Conservation (phyloP, 208 protist genomes). For the Acanthamoeba lugdunensis region DNA sequence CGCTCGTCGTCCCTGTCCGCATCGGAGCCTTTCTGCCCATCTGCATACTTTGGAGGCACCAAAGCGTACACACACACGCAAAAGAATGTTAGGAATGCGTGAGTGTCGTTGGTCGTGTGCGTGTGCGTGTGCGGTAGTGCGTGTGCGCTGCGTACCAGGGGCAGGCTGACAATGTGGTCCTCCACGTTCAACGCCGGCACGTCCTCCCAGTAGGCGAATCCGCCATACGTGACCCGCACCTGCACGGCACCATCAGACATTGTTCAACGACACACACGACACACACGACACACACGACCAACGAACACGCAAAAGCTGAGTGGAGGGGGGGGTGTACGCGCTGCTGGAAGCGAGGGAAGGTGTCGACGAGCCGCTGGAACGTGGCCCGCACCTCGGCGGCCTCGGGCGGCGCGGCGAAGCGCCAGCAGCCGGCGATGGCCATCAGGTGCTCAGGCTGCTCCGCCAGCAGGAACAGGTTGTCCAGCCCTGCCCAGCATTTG, state of each 20-base stretch:
- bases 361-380: conserved; percentile 24
- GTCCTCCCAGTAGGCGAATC: conserved; percentile 29
- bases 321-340: background rate
- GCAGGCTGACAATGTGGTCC: background rate
- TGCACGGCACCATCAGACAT: background rate
- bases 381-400: background rate
- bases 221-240: background rate
- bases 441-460: conserved; percentile 24
- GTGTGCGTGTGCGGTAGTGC: background rate
- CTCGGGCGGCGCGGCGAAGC: background rate
- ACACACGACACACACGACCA: background rate
- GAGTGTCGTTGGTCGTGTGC: background rate
- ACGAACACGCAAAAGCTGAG: too few species aligned
- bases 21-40: background rate
- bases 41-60: background rate
- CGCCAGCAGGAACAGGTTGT: conserved; percentile 33
- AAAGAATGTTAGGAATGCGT: background rate
- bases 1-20: background rate
- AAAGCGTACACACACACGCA: background rate
- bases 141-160: background rate
- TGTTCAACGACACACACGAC: background rate
- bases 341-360: conserved; percentile 19
- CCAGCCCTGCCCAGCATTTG: background rate
- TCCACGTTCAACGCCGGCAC: background rate
- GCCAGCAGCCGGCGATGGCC: conserved; percentile 41